Evolutionary conservation across 1,139 yeast genomes (phyloP).

Genomic region (Meyerozyma carpophila): DNA sequence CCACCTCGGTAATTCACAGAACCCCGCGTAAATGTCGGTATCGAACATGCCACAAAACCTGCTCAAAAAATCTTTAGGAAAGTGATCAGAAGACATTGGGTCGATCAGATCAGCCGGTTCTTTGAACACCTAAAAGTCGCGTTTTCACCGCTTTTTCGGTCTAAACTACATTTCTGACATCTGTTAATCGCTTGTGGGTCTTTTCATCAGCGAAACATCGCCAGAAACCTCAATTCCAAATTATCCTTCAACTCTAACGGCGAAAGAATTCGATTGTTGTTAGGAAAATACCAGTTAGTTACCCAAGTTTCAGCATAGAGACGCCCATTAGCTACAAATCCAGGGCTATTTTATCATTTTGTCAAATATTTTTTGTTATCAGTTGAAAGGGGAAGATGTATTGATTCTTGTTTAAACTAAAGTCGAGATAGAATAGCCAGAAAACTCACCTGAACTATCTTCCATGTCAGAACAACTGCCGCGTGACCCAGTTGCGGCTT

Average conservation of each 20-base stretch:
- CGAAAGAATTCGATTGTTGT: too few relatives aligned
- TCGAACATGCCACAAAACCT: neutral
- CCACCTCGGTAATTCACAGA: neutral
- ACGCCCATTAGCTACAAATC: neutral
- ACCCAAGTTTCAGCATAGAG: too few relatives aligned
- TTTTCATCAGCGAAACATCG: neutral
- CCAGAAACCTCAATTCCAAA: too few relatives aligned
- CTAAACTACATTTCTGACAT: neutral
- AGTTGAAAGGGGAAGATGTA: neutral
- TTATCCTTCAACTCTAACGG: too few relatives aligned
- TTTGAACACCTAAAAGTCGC: neutral
- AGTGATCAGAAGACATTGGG: conserved; percentile 12
- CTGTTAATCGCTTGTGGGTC: neutral
- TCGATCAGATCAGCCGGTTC: neutral
- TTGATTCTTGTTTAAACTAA: neutral
- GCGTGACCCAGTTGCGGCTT: neutral
- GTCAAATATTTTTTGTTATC: neutral
- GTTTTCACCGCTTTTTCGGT: neutral
- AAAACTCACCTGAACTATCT: neutral
- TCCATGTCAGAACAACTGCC: neutral
- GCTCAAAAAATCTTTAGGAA: conserved; percentile 10
- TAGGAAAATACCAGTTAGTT: too few relatives aligned
- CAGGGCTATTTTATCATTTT: neutral
- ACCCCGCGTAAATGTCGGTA: neutral
- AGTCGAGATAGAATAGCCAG: neutral